phyloP scores from a whole-genome alignment of 1,284 basidiomycete species.

The Cryptococcus sp. region DNA sequence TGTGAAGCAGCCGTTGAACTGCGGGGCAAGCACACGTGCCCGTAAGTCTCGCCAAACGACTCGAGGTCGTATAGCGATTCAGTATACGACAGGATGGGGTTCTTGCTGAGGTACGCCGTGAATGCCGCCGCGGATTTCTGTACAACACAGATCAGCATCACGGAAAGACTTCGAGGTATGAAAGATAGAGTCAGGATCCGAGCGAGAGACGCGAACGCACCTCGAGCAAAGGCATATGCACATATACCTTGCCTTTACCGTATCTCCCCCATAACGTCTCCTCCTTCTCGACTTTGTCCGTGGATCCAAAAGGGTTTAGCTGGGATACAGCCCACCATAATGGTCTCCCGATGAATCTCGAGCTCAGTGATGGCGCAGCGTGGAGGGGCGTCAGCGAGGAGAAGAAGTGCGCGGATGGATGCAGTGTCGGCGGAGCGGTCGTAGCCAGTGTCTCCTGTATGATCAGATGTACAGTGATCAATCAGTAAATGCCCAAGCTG shows the following conservation, averaged over 20 bases:
- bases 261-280: slow-evolving; percentile 65
- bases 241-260: slow-evolving; percentile 67
- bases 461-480: neutral
- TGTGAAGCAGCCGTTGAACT: slow-evolving; percentile 7
- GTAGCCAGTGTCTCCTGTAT: slow-evolving; percentile 34
- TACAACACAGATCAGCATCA: neutral
- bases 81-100: slow-evolving; percentile 59
- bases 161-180: neutral
- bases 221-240: slow-evolving; percentile 60
- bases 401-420: slow-evolving; percentile 64
- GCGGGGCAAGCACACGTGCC: slow-evolving; percentile 54
- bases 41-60: slow-evolving; percentile 66
- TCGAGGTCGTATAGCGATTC: slow-evolving; percentile 66
- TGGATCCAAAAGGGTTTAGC: slow-evolving; percentile 63
- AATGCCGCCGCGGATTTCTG: slow-evolving; percentile 64
- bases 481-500: neutral
- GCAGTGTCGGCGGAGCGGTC: slow-evolving; percentile 46
- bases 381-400: slow-evolving; percentile 65
- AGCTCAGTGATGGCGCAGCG: slow-evolving; percentile 67
- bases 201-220: slow-evolving; percentile 16
- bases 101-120: slow-evolving; percentile 58
- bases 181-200: neutral
- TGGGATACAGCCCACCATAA: slow-evolving; percentile 84
- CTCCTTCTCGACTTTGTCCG: slow-evolving; percentile 61
- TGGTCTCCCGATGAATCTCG: slow-evolving; percentile 72